Evolutionary conservation across 495 filamentous ascomycete species (phyloP), one percentile per base, ranked within the genome.

Genomic region (Xylaria flabelliformis): DNA sequence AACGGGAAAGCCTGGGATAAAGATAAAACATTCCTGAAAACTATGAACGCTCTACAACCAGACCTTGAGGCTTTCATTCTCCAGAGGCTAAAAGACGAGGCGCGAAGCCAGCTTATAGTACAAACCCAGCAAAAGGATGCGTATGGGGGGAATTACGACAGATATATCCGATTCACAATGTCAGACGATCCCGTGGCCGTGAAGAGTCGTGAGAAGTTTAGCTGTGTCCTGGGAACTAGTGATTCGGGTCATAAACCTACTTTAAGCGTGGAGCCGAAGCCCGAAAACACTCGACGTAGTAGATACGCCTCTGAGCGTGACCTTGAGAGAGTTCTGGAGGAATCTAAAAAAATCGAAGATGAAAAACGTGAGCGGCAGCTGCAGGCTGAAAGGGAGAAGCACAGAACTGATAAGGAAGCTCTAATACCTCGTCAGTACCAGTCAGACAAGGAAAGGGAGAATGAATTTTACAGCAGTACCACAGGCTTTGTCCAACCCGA

Each of bases 351-450:
- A 51, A 92, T 91, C 50, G 91, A 89, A n/a, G 90, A 90, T 74
- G 90, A 94, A 76, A 90, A 90, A 75, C 83, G 91, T 56, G 92
- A 93, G 70, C 87, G 89, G 63, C 89, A 91, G 69, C 85, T 91
- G 36, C 88, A 88, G 19, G 90, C 90, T 72, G 87, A 90, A 42
- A 91, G 91, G 71, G 91, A 92, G 42, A 90, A 90, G 56, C 87
- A 92, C 55, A 93, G 95, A 73, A 89, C 89, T 53, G 90, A 90
- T 1, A 94, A 93, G 75, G 96, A 99, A 81, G 96, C 96, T 0
- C 84, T 87, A 3, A 90, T 98, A 55, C 95, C 95, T 0, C 85
- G 91, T 59, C 94, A 97, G 90, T 86, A 92, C 66, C 86, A 88
- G 83, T 75, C 74, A 39, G 58, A 80, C 55, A 75, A 84, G 29